phyloP scores from a whole-genome alignment of 106 monocot genomes.

The Dendrobium nobile region DNA sequence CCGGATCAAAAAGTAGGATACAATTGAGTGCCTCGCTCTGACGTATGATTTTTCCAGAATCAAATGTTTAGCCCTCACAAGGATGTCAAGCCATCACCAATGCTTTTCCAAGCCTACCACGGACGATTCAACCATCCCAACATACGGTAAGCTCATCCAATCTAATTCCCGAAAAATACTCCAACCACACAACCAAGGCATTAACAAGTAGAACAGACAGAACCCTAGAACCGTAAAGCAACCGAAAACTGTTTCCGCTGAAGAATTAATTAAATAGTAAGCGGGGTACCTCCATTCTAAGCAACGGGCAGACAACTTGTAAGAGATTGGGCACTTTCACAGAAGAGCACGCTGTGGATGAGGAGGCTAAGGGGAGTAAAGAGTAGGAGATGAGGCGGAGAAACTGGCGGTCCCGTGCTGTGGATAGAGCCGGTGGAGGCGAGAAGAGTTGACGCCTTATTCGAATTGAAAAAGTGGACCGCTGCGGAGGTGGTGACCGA shows the following conservation, averaged over 20 bases:
- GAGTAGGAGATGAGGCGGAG: neutral
- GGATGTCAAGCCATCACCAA: neutral
- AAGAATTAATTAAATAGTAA: neutral
- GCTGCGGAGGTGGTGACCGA: neutral
- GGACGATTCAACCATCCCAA: neutral
- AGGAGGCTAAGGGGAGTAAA: neutral
- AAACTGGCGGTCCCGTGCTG: neutral
- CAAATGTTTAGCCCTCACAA: neutral
- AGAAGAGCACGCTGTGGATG: neutral
- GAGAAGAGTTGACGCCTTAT: neutral
- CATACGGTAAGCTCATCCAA: neutral
- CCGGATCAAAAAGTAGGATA: too few species aligned
- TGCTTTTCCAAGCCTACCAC: neutral
- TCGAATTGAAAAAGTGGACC: neutral
- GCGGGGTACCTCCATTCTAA: conserved; percentile 7
- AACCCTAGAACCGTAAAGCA: neutral
- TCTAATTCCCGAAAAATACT: neutral
- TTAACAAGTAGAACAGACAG: neutral
- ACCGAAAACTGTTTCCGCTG: neutral
- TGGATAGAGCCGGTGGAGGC: neutral
- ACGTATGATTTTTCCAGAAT: neutral
- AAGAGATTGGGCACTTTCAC: neutral
- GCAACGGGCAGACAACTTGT: neutral
- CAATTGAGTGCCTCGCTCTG: too few species aligned
- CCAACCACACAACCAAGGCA: neutral